Conservation (phyloP, 805 yeast species). For the Metschnikowia matae region DNA sequence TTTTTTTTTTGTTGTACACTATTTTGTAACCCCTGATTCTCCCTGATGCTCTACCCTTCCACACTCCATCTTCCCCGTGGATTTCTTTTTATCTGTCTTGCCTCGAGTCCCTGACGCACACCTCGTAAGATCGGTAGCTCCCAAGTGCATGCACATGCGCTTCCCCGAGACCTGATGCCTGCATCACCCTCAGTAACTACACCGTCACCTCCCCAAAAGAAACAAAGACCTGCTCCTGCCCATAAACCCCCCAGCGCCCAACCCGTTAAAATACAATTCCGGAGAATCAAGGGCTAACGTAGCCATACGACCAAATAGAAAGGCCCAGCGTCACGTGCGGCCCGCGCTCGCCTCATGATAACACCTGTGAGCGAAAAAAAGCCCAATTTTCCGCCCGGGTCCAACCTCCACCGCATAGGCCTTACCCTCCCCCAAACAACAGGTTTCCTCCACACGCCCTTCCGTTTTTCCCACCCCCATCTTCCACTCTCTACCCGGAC, state of each 20-base stretch:
- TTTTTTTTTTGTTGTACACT: no score
- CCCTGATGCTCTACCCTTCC: no score
- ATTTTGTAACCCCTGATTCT: no score
- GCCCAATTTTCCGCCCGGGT: constrained; percentile 1
- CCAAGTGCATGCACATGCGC: background rate
- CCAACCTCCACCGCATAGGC: constrained; percentile 1
- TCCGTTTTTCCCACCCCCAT: background rate
- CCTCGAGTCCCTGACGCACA: background rate
- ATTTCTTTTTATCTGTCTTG: no score
- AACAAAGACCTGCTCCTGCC: no score
- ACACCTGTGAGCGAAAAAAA: constrained; percentile 4
- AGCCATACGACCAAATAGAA: background rate
- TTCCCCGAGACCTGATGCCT: background rate
- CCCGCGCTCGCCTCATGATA: constrained; percentile 4
- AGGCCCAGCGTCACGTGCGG: constrained; percentile 1
- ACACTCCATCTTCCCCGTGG: no score
- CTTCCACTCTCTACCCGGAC: background rate
- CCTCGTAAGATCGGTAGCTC: background rate
- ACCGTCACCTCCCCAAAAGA: background rate
- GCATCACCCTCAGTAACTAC: background rate
- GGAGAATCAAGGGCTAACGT: no score
- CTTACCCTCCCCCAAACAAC: background rate
- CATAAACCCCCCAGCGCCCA: no score
- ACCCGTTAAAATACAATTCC: no score
- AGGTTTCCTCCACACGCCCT: background rate